Conservation (phyloP, 1,284 basidiomycete genomes). For the Agaricales sp. region DNA sequence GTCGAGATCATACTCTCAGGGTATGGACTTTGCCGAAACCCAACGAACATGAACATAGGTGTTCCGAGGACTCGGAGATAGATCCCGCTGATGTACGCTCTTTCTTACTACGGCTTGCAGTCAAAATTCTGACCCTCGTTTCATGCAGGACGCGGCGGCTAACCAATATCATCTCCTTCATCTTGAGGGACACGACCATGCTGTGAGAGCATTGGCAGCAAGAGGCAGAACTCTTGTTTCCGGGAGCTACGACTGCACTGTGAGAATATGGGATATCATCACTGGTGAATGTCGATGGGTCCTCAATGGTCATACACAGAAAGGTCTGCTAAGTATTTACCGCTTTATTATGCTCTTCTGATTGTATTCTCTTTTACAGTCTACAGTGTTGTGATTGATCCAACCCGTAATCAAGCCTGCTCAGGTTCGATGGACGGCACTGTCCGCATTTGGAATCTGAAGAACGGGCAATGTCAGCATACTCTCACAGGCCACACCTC, state of each 20-base stretch:
- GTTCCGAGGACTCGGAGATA: constrained; percentile 57
- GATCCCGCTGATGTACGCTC: constrained; percentile 55
- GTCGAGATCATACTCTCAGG: constrained; percentile 80
- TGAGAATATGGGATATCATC: constrained; percentile 91
- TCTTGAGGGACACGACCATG: constrained; percentile 82
- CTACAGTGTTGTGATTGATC: constrained; percentile 85
- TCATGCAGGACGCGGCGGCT: constrained; percentile 59
- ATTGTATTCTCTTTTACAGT: constrained; percentile 35
- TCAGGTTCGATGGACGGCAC: constrained; percentile 97
- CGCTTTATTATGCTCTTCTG: constrained; percentile 5
- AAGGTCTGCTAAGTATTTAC: constrained; percentile 43
- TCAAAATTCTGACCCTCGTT: constrained; percentile 8
- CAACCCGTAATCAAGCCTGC: constrained; percentile 75
- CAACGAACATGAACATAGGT: constrained; percentile 68
- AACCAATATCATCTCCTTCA: constrained; percentile 87
- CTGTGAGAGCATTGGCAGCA: constrained; percentile 87
- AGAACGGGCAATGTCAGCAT: constrained; percentile 70
- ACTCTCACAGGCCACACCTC: constrained; percentile 82
- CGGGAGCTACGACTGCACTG: constrained; percentile 91
- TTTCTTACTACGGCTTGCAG: constrained; percentile 6
- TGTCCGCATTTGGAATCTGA: constrained; percentile 86
- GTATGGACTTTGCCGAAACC: constrained; percentile 84
- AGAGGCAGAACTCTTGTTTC: constrained; percentile 83
- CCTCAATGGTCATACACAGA: constrained; percentile 81
- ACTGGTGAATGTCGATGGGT: constrained; percentile 79